Percentiles rank a stretch among this genome's conserved stretches.
Evolutionary conservation across 2,329 filamentous ascomycete species (phyloP).

Genomic region (Immersiporthe knoxdaviesiana): DNA sequence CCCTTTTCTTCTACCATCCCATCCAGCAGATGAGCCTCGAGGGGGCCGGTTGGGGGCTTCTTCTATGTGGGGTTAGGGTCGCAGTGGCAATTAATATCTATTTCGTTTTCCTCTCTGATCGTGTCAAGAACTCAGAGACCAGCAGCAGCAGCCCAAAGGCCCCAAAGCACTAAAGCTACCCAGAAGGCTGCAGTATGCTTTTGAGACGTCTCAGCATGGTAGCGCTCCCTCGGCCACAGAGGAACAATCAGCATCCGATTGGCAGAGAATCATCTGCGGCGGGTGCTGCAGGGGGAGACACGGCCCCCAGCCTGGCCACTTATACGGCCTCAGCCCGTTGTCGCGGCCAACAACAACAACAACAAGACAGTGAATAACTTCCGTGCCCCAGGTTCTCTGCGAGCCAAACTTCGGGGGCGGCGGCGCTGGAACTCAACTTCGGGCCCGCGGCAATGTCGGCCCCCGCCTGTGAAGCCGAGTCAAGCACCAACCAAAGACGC

Average conservation of each 20-base stretch:
- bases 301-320: slow-evolving; percentile 17
- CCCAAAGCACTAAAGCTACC: background rate
- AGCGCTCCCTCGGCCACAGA: background rate
- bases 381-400: slow-evolving; percentile 13
- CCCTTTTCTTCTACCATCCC: background rate
- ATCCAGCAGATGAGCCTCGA: background rate
- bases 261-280: background rate
- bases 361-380: background rate
- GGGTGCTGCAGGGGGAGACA: background rate
- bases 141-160: background rate
- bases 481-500: slow-evolving; percentile 3
- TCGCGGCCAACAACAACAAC: slow-evolving; percentile 18
- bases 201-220: slow-evolving; percentile 21
- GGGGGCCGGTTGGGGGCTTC: background rate
- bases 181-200: slow-evolving; percentile 13
- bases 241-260: background rate
- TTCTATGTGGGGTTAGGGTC: background rate
- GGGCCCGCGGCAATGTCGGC: slow-evolving; percentile 6
- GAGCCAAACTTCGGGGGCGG: background rate
- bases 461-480: slow-evolving; percentile 16
- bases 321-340: slow-evolving; percentile 9
- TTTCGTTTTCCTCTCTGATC: background rate
- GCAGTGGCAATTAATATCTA: background rate
- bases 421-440: background rate
- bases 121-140: background rate